A percentile compares a stretch with the other conserved stretches of the same genome.
These are phyloP conservation scores for Pterocarpus santalinus DNA, from an alignment of 306 rosid genomes.

Conservation along the genomic window DNA sequence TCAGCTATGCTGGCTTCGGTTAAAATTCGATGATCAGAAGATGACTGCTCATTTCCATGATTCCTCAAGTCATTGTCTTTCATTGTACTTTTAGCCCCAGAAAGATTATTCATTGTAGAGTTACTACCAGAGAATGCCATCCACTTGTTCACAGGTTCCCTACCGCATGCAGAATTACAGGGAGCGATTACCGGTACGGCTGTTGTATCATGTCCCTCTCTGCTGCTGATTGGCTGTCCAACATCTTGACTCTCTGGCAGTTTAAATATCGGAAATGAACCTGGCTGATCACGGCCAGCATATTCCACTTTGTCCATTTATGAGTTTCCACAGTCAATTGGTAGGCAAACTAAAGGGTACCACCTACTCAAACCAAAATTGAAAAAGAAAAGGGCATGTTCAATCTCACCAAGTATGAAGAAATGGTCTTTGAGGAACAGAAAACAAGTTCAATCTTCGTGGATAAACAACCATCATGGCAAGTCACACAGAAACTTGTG, in stretches of 20 bases:
- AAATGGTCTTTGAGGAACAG: neutral
- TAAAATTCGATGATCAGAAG: slow-evolving; percentile 33
- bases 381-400: slow-evolving; percentile 10
- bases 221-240: neutral
- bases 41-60: neutral
- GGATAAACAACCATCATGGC: slow-evolving; percentile 19
- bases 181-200: slow-evolving; percentile 25
- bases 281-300: slow-evolving; percentile 41
- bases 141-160: slow-evolving; percentile 66
- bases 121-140: slow-evolving; percentile 76
- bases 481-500: slow-evolving; percentile 26
- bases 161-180: slow-evolving; percentile 40
- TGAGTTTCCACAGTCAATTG: slow-evolving; percentile 23
- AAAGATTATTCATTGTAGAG: neutral
- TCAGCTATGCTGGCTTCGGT: slow-evolving; percentile 68
- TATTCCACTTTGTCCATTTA: slow-evolving; percentile 60
- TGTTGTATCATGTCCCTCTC: neutral
- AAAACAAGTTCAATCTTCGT: slow-evolving; percentile 4
- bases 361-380: slow-evolving; percentile 33
- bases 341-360: slow-evolving; percentile 5
- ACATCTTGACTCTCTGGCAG: slow-evolving; percentile 34
- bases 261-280: slow-evolving; percentile 45
- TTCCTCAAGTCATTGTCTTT: slow-evolving; percentile 15
- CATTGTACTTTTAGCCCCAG: neutral
- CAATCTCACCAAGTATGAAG: slow-evolving; percentile 31